Evolutionary conservation across 148 eudicot genomes (phyloP).

Genomic region (Fallopia convolvulus): DNA sequence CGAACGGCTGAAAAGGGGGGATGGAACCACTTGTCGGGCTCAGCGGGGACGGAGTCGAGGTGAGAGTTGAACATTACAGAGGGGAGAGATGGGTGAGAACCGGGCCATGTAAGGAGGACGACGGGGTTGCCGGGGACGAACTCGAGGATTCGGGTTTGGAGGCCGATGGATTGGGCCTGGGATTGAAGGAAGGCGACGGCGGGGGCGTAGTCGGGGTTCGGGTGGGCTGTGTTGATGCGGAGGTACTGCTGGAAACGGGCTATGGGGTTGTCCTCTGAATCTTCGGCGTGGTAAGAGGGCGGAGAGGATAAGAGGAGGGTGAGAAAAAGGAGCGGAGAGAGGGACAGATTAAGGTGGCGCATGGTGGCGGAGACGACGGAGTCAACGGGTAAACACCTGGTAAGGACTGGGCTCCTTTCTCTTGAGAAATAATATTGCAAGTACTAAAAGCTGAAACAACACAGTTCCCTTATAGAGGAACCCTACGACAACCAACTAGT

Average conservation of each 20-base stretch:
- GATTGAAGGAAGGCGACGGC: slow-evolving; percentile 47
- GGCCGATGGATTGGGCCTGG: slow-evolving; percentile 44
- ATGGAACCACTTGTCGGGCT: slow-evolving; percentile 61
- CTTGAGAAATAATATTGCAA: too few relatives aligned
- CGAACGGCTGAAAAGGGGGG: slow-evolving; percentile 54
- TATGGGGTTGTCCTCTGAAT: slow-evolving; percentile 23
- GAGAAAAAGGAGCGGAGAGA: background rate
- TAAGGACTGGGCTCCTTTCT: background rate
- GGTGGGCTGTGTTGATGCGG: slow-evolving; percentile 82
- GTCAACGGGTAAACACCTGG: background rate
- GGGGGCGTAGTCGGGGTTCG: slow-evolving; percentile 59
- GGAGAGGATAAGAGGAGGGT: background rate
- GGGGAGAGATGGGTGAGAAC: slow-evolving; percentile 63
- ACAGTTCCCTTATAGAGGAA: too few relatives aligned
- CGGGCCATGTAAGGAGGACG: slow-evolving; percentile 65
- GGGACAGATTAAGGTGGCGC: background rate
- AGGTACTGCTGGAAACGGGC: slow-evolving; percentile 65
- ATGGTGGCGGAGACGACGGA: background rate
- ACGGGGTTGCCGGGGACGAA: slow-evolving; percentile 51
- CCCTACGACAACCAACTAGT: too few relatives aligned
- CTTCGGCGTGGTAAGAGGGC: background rate
- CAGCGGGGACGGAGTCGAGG: slow-evolving; percentile 90
- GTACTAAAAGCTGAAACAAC: too few relatives aligned
- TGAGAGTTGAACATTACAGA: slow-evolving; percentile 86
- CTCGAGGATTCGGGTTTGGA: slow-evolving; percentile 36